A percentile compares a stretch with the other conserved stretches of the same genome.
Conservation (phyloP, 495 filamentous ascomycete genomes). For the Penicillium maclennaniae region DNA sequence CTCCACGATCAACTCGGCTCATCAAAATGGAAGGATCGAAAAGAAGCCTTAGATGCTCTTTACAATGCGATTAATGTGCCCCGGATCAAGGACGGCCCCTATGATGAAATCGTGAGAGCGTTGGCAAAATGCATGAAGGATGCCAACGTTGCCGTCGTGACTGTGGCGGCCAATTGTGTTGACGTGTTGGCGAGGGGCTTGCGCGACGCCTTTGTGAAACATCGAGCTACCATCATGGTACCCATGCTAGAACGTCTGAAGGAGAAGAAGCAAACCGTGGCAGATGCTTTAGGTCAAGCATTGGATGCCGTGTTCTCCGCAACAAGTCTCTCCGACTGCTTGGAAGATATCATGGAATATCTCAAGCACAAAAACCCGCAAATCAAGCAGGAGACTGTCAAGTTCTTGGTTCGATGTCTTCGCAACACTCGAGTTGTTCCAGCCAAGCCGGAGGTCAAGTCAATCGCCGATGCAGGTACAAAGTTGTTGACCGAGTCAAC, state of each 20-base stretch:
- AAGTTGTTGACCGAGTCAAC: slow-evolving; percentile 87
- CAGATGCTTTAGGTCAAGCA: slow-evolving; percentile 80
- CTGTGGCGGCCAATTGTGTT: slow-evolving; percentile 88
- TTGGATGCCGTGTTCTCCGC: slow-evolving; percentile 82
- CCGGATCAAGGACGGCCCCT: slow-evolving; percentile 86
- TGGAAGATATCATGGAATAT: slow-evolving; percentile 84
- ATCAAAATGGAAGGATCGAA: slow-evolving; percentile 97
- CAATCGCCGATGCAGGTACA: slow-evolving; percentile 78
- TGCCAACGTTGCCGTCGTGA: slow-evolving; percentile 93
- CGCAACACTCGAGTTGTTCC: slow-evolving; percentile 80
- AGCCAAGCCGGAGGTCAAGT: slow-evolving; percentile 73
- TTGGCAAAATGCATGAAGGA: slow-evolving; percentile 98
- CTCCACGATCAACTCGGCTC: slow-evolving; percentile 79
- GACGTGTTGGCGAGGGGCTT: slow-evolving; percentile 89
- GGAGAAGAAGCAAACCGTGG: slow-evolving; percentile 89
- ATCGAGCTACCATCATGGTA: slow-evolving; percentile 71
- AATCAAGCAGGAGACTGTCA: slow-evolving; percentile 90
- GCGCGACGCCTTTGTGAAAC: slow-evolving; percentile 71
- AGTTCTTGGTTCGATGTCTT: slow-evolving; percentile 84
- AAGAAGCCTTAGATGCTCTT: slow-evolving; percentile 86
- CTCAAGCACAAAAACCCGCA: slow-evolving; percentile 94
- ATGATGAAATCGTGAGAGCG: slow-evolving; percentile 72
- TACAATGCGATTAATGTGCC: slow-evolving; percentile 76
- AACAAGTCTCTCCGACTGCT: slow-evolving; percentile 73
- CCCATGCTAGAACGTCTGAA: slow-evolving; percentile 94